Conservation (phyloP, 768 basidiomycete species). For the Trametes punicea region DNA sequence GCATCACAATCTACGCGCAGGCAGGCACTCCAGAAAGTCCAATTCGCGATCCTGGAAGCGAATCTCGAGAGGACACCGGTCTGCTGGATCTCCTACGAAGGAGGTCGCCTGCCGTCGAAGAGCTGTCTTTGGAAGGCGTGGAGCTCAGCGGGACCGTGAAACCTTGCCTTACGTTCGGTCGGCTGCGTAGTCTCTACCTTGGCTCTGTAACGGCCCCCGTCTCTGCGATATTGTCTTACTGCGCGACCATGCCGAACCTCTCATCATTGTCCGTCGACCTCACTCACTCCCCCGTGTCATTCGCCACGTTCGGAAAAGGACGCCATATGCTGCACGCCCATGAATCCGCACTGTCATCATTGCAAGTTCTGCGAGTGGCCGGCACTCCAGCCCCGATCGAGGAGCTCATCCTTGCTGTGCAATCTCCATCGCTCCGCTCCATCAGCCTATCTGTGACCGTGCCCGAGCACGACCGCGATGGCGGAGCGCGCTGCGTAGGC, state of each 20-base stretch:
- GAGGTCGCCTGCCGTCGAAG: constrained; percentile 7
- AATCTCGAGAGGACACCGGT: neutral
- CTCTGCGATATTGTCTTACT: constrained; percentile 2
- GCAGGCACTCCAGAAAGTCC: neutral
- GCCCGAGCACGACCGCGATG: constrained; percentile 1
- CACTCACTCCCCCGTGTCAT: neutral
- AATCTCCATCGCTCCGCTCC: neutral
- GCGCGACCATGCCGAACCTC: constrained; percentile 7
- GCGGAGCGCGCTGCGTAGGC: neutral
- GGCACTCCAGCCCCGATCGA: constrained; percentile 7
- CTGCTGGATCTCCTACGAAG: neutral
- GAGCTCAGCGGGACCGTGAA: neutral
- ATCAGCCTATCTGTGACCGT: neutral
- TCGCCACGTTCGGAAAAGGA: neutral
- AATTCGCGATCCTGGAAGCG: neutral
- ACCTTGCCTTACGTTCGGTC: neutral
- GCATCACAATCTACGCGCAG: constrained; percentile 8
- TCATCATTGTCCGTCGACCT: constrained; percentile 4
- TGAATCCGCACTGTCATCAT: neutral
- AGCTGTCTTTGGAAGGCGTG: constrained; percentile 8
- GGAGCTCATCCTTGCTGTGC: neutral
- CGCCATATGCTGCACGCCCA: neutral
- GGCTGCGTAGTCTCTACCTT: constrained; percentile 7
- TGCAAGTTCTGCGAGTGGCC: neutral
- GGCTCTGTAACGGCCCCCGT: neutral